These are phyloP conservation scores for Candida stauntonica DNA, from an alignment of 805 yeast species.

Conservation along the genomic window DNA sequence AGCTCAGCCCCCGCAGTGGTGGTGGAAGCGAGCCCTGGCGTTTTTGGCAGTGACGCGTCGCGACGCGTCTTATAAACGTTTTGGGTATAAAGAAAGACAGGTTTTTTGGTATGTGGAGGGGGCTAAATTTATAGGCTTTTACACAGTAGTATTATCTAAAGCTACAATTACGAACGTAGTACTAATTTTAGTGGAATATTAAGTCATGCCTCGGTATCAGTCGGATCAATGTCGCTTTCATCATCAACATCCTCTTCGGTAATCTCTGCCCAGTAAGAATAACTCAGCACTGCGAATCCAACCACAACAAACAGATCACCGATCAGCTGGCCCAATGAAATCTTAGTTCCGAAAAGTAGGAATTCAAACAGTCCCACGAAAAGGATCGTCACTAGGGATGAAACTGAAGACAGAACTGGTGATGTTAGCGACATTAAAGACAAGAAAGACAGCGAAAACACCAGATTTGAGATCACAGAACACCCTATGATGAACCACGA, in stretches of 20 bases:
- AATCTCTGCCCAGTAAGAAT: constrained; percentile 64
- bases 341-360: constrained; percentile 53
- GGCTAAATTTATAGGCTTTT: background rate
- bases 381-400: constrained; percentile 70
- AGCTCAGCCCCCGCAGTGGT: no score
- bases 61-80: no score
- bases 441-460: constrained; percentile 68
- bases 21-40: no score
- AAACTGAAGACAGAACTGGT: constrained; percentile 72
- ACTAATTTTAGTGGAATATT: no score
- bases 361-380: constrained; percentile 77
- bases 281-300: constrained; percentile 65
- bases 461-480: constrained; percentile 58
- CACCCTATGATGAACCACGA: constrained; percentile 43
- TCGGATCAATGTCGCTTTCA: constrained; percentile 26
- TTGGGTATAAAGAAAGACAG: no score
- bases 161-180: background rate
- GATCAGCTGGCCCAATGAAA: constrained; percentile 51
- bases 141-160: background rate
- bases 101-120: no score
- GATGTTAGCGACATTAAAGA: constrained; percentile 79
- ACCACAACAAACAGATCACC: constrained; percentile 68
- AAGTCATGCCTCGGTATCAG: constrained; percentile 13
- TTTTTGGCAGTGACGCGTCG: no score
- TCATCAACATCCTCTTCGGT: constrained; percentile 38